phyloP scores from a whole-genome alignment of 2,329 filamentous ascomycete species.

The Lachnellula occidentalis region DNA sequence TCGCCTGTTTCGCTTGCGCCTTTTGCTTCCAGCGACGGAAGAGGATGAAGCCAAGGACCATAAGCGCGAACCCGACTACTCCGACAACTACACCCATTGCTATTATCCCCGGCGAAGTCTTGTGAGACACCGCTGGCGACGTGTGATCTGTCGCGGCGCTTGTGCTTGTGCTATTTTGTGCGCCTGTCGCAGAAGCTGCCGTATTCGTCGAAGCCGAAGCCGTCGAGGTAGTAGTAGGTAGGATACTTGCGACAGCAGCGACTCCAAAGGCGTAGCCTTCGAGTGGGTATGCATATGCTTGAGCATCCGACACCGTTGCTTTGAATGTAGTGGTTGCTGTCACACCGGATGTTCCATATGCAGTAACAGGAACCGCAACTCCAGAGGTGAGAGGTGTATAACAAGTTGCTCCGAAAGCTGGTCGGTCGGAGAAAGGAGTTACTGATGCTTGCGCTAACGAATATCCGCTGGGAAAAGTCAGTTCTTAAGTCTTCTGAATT shows the following conservation, averaged over 20 bases:
- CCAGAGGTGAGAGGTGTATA: conserved; percentile 12
- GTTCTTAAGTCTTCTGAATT: neutral
- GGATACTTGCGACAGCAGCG: conserved; percentile 10
- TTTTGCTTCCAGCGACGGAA: conserved; percentile 5
- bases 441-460: conserved; percentile 12
- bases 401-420: conserved; percentile 24
- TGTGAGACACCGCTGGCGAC: neutral
- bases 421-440: conserved; percentile 11
- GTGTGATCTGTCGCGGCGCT: neutral
- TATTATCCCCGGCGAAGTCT: conserved; percentile 4
- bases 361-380: conserved; percentile 12
- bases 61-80: conserved; percentile 1
- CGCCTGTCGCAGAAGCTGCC: conserved; percentile 6
- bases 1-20: conserved; percentile 13
- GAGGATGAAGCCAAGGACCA: conserved; percentile 3
- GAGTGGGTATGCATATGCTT: conserved; percentile 21
- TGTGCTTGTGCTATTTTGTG: conserved; percentile 8
- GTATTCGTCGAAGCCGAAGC: conserved; percentile 1
- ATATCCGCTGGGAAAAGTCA: conserved; percentile 10
- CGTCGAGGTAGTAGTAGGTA: neutral
- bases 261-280: conserved; percentile 21
- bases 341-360: conserved; percentile 14
- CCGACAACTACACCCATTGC: conserved; percentile 6
- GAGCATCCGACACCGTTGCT: conserved; percentile 13
- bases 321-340: conserved; percentile 19